phyloP scores from a whole-genome alignment of 2,329 filamentous ascomycete genomes.

The Verticillium longisporum region DNA sequence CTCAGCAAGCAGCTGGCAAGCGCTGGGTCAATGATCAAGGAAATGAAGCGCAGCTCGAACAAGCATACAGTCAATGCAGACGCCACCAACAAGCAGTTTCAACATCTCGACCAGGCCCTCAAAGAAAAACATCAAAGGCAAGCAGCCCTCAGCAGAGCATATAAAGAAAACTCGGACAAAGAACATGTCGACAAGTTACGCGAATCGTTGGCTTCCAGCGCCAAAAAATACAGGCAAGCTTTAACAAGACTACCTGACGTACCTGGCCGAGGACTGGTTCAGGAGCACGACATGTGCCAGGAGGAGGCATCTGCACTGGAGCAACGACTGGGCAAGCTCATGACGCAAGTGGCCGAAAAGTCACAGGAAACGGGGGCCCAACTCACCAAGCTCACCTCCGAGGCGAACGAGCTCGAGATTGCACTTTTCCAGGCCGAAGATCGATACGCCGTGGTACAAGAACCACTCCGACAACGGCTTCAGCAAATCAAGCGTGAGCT shows the following conservation, averaged over 20 bases:
- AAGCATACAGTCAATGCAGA: not conserved
- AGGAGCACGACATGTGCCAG: not conserved
- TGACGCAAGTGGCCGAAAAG: not conserved
- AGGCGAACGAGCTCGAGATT: not conserved
- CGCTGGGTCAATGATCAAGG: not conserved
- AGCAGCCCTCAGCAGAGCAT: not conserved
- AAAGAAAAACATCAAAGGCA: not conserved
- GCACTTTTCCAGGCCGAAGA: not conserved
- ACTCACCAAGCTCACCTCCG: not conserved
- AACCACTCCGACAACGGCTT: not conserved
- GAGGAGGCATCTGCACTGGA: not conserved
- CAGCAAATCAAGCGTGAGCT: not conserved
- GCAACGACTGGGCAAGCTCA: not conserved
- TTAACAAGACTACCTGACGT: not conserved
- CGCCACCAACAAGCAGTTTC: not conserved
- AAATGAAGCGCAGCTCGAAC: not conserved
- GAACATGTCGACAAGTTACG: not conserved
- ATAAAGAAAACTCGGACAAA: no score
- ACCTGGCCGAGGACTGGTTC: not conserved
- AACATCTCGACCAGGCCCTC: not conserved
- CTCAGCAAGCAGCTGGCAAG: not conserved
- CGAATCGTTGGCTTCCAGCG: not conserved
- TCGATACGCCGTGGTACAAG: not conserved
- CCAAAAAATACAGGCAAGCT: not conserved
- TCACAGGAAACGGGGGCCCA: not conserved